phyloP scores from a whole-genome alignment of 768 basidiomycete species.

The Boletales sp. region DNA sequence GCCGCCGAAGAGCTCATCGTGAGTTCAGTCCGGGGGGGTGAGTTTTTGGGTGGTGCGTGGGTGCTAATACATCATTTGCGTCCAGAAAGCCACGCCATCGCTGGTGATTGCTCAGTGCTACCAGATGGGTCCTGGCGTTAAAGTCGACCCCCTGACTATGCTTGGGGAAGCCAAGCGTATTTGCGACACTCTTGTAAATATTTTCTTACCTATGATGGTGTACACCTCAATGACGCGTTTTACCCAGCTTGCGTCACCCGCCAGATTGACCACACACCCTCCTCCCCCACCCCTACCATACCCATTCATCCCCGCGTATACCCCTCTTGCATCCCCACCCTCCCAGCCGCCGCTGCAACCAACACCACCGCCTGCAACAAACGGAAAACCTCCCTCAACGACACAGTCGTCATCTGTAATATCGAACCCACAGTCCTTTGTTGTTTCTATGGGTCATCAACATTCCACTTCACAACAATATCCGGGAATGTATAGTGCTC shows the following conservation, averaged over 20 bases:
- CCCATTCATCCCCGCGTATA: constrained; percentile 42
- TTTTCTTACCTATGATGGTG: neutral
- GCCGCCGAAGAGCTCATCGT: constrained; percentile 84
- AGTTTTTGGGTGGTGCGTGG: constrained; percentile 1
- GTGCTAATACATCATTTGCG: constrained; percentile 7
- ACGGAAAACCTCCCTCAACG: constrained; percentile 30
- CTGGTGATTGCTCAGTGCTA: constrained; percentile 80
- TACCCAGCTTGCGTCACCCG: constrained; percentile 67
- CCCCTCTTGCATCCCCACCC: constrained; percentile 18
- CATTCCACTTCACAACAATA: constrained; percentile 47
- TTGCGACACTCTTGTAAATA: constrained; percentile 68
- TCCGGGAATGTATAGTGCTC: constrained; percentile 31
- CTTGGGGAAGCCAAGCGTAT: constrained; percentile 73
- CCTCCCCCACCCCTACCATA: constrained; percentile 51
- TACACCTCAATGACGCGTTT: constrained; percentile 9
- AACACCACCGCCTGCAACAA: constrained; percentile 35
- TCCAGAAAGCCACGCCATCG: constrained; percentile 56
- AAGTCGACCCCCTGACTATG: constrained; percentile 72
- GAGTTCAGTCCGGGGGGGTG: constrained; percentile 31
- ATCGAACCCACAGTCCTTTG: constrained; percentile 69
- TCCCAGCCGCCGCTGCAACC: constrained; percentile 34
- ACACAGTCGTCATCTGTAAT: constrained; percentile 47
- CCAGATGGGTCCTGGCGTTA: constrained; percentile 63
- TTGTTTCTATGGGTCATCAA: constrained; percentile 61
- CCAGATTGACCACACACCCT: constrained; percentile 61